Percentiles rank a stretch among this genome's conserved stretches.
Conservation (phyloP, 805 yeast species). For the Helenozyma rhizophorensis region DNA sequence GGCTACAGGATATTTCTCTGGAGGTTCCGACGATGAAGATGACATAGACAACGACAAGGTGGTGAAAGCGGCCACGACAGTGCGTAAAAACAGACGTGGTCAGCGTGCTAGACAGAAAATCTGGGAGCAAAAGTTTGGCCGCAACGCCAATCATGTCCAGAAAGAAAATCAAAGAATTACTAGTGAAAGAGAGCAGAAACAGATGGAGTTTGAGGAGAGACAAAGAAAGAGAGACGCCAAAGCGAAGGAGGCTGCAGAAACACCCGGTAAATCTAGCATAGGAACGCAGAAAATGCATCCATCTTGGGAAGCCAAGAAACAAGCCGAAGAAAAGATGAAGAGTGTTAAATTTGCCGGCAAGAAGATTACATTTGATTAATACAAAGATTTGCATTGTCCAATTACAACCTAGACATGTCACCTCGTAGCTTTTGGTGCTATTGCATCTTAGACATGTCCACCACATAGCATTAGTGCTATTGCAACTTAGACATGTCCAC, state of each 20-base stretch:
- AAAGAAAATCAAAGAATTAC: slow-evolving; percentile 53
- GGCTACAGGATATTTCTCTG: slow-evolving; percentile 79
- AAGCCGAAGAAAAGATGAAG: slow-evolving; percentile 61
- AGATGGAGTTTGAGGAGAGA: slow-evolving; percentile 68
- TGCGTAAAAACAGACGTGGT: slow-evolving; percentile 87
- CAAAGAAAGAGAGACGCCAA: slow-evolving; percentile 60
- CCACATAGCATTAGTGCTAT: too few species aligned
- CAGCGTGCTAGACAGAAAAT: slow-evolving; percentile 95
- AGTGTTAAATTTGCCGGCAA: slow-evolving; percentile 76
- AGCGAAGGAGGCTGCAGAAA: slow-evolving; percentile 26
- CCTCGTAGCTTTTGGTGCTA: neutral
- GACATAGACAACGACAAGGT: slow-evolving; percentile 42
- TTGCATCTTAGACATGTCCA: neutral
- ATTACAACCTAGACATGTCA: neutral
- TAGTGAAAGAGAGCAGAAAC: slow-evolving; percentile 56
- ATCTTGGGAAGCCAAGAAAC: slow-evolving; percentile 93
- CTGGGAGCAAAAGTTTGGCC: slow-evolving; percentile 91
- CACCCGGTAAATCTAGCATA: neutral
- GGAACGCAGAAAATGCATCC: slow-evolving; percentile 60
- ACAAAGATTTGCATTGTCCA: neutral
- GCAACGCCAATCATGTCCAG: slow-evolving; percentile 75
- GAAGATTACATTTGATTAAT: slow-evolving; percentile 67
- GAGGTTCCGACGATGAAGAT: slow-evolving; percentile 67
- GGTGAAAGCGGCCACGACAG: slow-evolving; percentile 49
- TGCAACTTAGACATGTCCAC: slow-evolving; percentile 8